phyloP scores from a whole-genome alignment of 2,329 filamentous ascomycete species.

The Ophiostoma ips region DNA sequence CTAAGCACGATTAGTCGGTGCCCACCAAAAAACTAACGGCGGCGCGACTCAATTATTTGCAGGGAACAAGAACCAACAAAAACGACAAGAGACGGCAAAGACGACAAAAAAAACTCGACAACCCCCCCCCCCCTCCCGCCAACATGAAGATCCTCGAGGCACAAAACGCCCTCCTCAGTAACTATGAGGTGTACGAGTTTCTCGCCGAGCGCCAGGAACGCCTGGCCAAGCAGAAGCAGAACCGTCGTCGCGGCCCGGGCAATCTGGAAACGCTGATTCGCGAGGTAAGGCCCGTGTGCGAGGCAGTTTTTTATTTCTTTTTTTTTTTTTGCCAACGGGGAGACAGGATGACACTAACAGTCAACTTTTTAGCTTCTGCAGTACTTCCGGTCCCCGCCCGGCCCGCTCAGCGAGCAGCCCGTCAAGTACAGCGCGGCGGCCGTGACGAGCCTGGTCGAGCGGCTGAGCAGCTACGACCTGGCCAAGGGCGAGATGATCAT shows the following conservation, averaged over 20 bases:
- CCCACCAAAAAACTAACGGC: constrained; percentile 4
- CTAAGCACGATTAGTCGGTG: not conserved
- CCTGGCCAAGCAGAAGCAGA: constrained; percentile 33
- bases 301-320: too few species aligned
- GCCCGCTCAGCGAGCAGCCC: constrained; percentile 41
- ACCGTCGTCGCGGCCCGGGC: constrained; percentile 35
- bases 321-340: too few species aligned
- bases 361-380: constrained; percentile 9
- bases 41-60: not conserved
- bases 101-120: constrained; percentile 1
- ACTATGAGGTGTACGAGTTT: constrained; percentile 59
- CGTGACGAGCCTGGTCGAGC: constrained; percentile 39
- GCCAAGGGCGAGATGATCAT: constrained; percentile 56
- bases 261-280: constrained; percentile 46
- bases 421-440: constrained; percentile 37
- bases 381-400: constrained; percentile 34
- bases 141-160: constrained; percentile 57
- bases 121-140: too few species aligned
- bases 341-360: too few species aligned
- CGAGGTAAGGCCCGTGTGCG: too few species aligned
- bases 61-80: not conserved
- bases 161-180: constrained; percentile 55
- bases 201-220: constrained; percentile 34
- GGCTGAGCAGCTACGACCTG: constrained; percentile 42
- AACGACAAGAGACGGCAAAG: not conserved